A percentile compares a stretch with the other conserved stretches of the same genome.
phyloP scores from a whole-genome alignment of 257 asterid genomes.

The Parsonsia alboflavescens region DNA sequence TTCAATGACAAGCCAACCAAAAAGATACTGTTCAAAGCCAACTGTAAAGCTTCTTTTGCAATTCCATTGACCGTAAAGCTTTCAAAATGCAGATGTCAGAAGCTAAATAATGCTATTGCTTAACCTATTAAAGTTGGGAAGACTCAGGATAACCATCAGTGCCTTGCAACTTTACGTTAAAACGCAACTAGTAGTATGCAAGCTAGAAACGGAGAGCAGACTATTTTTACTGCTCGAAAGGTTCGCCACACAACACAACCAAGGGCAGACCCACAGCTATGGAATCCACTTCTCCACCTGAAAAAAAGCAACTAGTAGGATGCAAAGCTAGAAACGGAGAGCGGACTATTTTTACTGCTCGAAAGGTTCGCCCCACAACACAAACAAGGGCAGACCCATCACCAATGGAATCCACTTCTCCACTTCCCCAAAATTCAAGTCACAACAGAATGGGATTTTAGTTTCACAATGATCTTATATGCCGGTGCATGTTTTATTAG shows the following conservation, averaged over 20 bases:
- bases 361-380: too few species aligned
- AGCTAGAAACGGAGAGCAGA: background rate
- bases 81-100: background rate
- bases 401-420: too few species aligned
- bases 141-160: background rate
- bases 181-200: background rate
- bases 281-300: too few species aligned
- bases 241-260: too few species aligned
- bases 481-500: too few species aligned
- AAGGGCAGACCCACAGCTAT: too few species aligned
- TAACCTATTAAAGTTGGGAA: background rate
- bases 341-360: background rate
- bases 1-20: background rate
- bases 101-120: background rate
- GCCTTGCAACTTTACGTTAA: background rate
- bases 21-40: conserved; percentile 6
- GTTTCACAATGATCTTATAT: background rate
- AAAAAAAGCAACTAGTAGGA: too few species aligned
- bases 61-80: background rate
- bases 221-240: background rate
- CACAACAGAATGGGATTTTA: background rate
- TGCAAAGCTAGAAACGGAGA: background rate
- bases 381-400: too few species aligned
- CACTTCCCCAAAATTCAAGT: too few species aligned
- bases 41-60: conserved; percentile 13